Base-by-base conservation (phyloP, 1,284 basidiomycete species). In the Cutaneotrichosporon dermatis region DNA sequence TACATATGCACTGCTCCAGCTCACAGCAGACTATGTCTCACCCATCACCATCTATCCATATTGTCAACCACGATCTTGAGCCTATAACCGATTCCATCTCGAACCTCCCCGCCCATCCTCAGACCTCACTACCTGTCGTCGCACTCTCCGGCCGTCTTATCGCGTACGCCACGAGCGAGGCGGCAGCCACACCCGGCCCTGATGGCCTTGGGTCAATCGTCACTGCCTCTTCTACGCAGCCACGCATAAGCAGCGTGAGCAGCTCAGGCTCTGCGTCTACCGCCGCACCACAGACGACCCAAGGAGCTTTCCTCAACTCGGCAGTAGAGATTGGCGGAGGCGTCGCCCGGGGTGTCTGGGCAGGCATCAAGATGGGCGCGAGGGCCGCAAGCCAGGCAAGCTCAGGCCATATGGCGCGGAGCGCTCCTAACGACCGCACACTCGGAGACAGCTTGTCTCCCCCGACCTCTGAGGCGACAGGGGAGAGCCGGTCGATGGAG, bases 271-370 rank as follows among this genome's bases (percentile, higher is more conserved):
- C 16, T 6, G 7, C 53, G 25, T 25, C 25, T 53, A 36, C 33
- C 9, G 36, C 54, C 6, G 42, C 51, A 4, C 51, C 55, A 4
- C 55, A 53, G 48, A 46, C 54, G 11, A 36, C 60, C 6, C 71
- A 70, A 50, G 61, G 59, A 8, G 72, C 69, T 8, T 35, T 75
- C 2, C 60, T 74, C 16, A 59, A 64, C 4, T 74, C 75, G 0
- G 75, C 74, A 0, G 71, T 72, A 0, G 71, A 71, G 56, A 71
- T 77, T 25, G 74, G 75, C 11, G 72, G 73, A 16, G 73, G 71
- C 8, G 74, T 75, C 2, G 75, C 74, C 5, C 57, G 72, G 39
- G 74, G 74, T 0, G 72, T 77, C 8, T 77, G 75, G 75, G 73
- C 74, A 0, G 75, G 75, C 1, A 43, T 77, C 25, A 75, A 73